Percentiles rank a stretch among this genome's conserved stretches.
Evolutionary conservation across 1,139 yeast species (phyloP).

Genomic region (Dujonia santamariae): DNA sequence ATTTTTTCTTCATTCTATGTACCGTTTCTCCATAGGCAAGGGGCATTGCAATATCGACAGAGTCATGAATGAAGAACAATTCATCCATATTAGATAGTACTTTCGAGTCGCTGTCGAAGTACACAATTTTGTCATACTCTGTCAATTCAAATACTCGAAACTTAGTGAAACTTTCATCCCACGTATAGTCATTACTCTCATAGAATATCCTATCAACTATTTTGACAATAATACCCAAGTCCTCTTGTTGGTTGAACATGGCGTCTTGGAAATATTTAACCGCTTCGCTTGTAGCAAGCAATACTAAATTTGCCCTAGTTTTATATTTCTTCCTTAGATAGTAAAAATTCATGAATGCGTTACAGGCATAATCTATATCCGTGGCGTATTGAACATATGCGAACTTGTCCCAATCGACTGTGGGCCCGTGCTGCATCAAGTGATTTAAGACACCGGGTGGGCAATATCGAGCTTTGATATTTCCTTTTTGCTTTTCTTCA

Average conservation of each 20-base stretch:
- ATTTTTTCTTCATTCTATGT: conserved; percentile 1
- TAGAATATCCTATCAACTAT: not conserved
- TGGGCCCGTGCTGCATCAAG: too few species aligned
- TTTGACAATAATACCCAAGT: not conserved
- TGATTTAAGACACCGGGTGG: too few species aligned
- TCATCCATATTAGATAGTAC: conserved; percentile 37
- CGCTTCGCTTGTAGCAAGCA: conserved; percentile 2
- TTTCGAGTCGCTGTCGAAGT: conserved; percentile 39
- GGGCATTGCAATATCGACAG: conserved; percentile 28
- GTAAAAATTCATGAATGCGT: conserved; percentile 30
- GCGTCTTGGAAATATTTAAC: not conserved
- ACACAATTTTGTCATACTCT: conserved; percentile 36
- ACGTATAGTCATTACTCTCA: conserved; percentile 1
- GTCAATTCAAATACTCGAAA: conserved; percentile 13
- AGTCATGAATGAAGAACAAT: conserved; percentile 33
- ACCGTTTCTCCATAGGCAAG: conserved; percentile 18
- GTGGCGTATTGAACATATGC: conserved; percentile 41
- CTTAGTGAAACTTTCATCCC: conserved; percentile 6
- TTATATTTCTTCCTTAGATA: conserved; percentile 11
- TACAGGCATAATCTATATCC: conserved; percentile 25
- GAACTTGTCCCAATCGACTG: conserved; percentile 10
- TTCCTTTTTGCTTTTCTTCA: too few species aligned
- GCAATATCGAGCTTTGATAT: too few species aligned
- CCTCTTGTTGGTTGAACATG: not conserved
- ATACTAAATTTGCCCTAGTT: conserved; percentile 1